Evolutionary conservation across 2,329 filamentous ascomycete genomes (phyloP).

Genomic region (Diaporthe citri): DNA sequence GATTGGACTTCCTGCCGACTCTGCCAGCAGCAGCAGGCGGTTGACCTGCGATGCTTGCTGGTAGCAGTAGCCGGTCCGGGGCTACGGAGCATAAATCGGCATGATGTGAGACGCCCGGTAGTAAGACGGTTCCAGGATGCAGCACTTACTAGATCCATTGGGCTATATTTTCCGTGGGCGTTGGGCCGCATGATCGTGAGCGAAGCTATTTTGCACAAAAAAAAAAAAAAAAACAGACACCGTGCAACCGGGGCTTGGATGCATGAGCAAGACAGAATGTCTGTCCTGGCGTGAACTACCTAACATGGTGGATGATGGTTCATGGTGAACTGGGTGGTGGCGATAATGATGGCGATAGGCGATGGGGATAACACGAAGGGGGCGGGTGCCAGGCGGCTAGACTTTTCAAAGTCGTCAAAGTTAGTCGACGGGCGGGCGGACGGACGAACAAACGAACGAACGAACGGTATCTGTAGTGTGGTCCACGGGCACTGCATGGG

Average conservation of each 20-base stretch:
- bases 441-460: neutral
- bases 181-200: neutral
- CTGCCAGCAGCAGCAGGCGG: constrained; percentile 7
- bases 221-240: neutral
- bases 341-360: constrained; percentile 5
- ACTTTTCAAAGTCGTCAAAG: constrained; percentile 14
- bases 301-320: neutral
- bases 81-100: constrained; percentile 27
- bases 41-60: neutral
- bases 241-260: too few relatives aligned
- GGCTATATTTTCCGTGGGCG: neutral
- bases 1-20: neutral
- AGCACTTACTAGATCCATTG: constrained; percentile 1
- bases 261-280: neutral
- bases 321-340: neutral
- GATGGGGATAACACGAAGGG: neutral
- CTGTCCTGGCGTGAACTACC: neutral
- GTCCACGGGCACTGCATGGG: constrained; percentile 15
- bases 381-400: constrained; percentile 2
- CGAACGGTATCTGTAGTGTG: constrained; percentile 16
- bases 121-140: constrained; percentile 27
- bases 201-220: neutral
- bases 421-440: constrained; percentile 7
- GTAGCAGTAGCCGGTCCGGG: constrained; percentile 7
- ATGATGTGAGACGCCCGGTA: constrained; percentile 26